These are phyloP conservation scores for Phyllosticta paracitricarpa DNA, from an alignment of 2,329 filamentous ascomycete species.

Conservation along the genomic window DNA sequence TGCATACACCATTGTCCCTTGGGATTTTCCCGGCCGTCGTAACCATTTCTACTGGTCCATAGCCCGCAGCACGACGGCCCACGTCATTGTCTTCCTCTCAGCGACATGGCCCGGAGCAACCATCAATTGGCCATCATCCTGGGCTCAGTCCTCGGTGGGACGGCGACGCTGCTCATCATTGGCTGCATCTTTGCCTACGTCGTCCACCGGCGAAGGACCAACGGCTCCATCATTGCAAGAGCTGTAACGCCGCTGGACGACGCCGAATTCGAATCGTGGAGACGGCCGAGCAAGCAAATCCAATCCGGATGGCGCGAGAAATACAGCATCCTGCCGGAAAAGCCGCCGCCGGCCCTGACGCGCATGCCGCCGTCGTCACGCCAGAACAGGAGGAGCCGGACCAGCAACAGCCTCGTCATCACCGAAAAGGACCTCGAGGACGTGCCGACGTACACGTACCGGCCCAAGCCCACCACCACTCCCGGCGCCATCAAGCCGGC, in stretches of 20 bases:
- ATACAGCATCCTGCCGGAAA: constrained; percentile 7
- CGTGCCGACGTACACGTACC: constrained; percentile 14
- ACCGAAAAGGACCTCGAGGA: constrained; percentile 15
- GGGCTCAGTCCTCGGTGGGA: constrained; percentile 22
- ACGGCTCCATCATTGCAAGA: constrained; percentile 24
- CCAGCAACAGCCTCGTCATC: background rate
- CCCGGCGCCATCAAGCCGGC: background rate
- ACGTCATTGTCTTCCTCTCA: background rate
- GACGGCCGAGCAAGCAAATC: constrained; percentile 27
- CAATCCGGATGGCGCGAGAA: constrained; percentile 22
- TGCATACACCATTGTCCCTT: background rate
- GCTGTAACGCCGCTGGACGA: constrained; percentile 30
- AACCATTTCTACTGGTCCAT: background rate
- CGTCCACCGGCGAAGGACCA: constrained; percentile 22
- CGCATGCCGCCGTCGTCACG: constrained; percentile 2
- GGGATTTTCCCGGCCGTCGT: background rate
- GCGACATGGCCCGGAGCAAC: constrained; percentile 9
- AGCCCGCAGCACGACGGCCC: background rate
- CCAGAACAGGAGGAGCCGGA: constrained; percentile 1
- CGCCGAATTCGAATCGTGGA: constrained; percentile 32
- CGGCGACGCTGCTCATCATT: constrained; percentile 21
- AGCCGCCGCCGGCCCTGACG: constrained; percentile 6
- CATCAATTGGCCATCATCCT: constrained; percentile 26
- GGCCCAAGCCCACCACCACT: background rate
- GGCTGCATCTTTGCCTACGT: constrained; percentile 21